Base-by-base conservation (phyloP, 2,329 filamentous ascomycete genomes). In the Fusarium guadeloupense region DNA sequence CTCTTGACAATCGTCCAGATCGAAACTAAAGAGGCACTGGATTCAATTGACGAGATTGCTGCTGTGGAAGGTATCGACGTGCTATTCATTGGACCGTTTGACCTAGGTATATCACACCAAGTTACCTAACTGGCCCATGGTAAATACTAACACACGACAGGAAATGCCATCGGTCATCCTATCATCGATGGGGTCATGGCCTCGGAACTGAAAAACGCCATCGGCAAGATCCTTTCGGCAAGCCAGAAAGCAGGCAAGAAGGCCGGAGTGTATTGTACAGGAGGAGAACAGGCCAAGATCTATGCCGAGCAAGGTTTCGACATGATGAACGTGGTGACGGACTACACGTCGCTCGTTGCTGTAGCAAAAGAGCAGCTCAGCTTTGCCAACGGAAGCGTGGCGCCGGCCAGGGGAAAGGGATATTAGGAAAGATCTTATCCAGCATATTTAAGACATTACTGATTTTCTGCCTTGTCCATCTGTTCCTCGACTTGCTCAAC, bases 1-100 rank as follows among this genome's bases (percentile, higher is more conserved):
- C 77, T 89, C 19, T 70, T 89, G 54, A 88, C 84, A 14, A 87
- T 89, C 75, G 85, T 89, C 10, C 87, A 89, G 72, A 89, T 90
- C 46, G 87, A 90, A 75, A 89, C 87, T 1, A 77, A 78, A 57
- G 86, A 88, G 70, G 86, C 86, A 1, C 75, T 89, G 13, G 81
- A 85, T 1, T 74, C 75, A 12, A 81, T 89, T 1, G 85, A 89
- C 28, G 83, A 83, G 41, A 89, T 90, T 71, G 85, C 85, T 35
- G 78, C 81, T 17, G 77, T 87, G 19, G 75, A 84, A 4, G 85
- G 85, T 4, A 77, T 89, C 19, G 87, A 90, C 58, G 81, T 87
- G 5, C 74, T 89, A 20, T 89, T 89, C 69, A 80, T 89, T 40
- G 87, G 87, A 0, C 87, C 87, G 2, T 89, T 88, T 69, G 87